Evolutionary conservation across 2,329 filamentous ascomycete genomes (phyloP), one percentile per base, ranked within the genome.

Genomic region (Neofusicoccum ribis): DNA sequence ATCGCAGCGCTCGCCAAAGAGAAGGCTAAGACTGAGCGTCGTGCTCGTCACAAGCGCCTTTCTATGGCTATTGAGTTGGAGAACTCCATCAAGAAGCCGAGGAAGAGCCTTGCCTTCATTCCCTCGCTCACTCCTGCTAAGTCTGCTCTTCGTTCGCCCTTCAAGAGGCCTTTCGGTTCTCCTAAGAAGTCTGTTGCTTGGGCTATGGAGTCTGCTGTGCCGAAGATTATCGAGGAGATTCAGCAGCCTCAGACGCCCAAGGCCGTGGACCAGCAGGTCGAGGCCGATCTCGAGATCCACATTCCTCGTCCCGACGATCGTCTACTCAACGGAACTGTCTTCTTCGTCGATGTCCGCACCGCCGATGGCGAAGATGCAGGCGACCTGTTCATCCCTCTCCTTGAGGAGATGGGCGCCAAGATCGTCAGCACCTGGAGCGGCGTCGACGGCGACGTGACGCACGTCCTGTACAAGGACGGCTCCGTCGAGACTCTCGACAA

Each of bases 381-480:
- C 27, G 91, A 95, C 76, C 87, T 95, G 65, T 96, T 96, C 74
- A 84, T 91, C 15, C 90, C 93, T 70, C 83, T 96, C 6, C 84
- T 96, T 23, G 86, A 83, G 8, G 87, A 92, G 71, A 93, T 96
- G 86, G 93, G 93, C 11, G 93, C 93, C 20, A 86, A 87, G 51
- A 92, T 91, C 71, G 85, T 93, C 49, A 91, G 89, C 77, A 84
- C 83, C 14, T 95, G 92, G 92, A 81, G 82, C 50, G 93, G 91
- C 89, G 89, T 89, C 72, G 86, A 87, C 6, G 77, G 64, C 44
- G 90, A 89, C 5, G 91, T 96, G 71, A 96, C 92, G 0, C 93
- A 97, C 73, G 91, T 97, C 7, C 87, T 97, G 6, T 97, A 89
- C 82, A 97, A 96, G 76, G 93, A 96, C 72, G 93, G 93, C 51